Percentiles rank a stretch among this genome's conserved stretches.
These are phyloP conservation scores for Thielaviopsis punctulata DNA, from an alignment of 2,329 filamentous ascomycete species.

Conservation along the genomic window DNA sequence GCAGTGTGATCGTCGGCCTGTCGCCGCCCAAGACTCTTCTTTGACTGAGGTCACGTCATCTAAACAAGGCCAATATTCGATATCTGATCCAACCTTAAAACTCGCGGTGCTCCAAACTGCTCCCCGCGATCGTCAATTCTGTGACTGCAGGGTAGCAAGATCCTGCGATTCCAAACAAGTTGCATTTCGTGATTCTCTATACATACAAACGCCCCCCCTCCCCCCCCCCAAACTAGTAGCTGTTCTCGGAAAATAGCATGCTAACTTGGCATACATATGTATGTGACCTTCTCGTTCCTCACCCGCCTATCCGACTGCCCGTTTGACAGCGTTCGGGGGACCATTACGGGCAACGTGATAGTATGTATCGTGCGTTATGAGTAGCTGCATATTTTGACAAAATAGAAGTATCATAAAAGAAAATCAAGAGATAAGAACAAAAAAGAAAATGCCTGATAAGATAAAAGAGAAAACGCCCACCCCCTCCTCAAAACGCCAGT, in stretches of 20 bases:
- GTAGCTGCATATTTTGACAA: not conserved
- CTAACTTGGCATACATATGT: not conserved
- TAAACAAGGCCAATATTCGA: not conserved
- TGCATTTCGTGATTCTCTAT: not conserved
- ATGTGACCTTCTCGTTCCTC: not conserved
- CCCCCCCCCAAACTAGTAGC: not conserved
- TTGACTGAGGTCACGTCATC: not conserved
- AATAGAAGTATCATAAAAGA: not conserved
- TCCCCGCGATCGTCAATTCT: not conserved
- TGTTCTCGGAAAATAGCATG: not conserved
- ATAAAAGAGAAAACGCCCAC: not conserved
- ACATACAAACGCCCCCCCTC: too few relatives aligned
- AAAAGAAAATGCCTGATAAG: not conserved
- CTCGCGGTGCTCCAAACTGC: not conserved
- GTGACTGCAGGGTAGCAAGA: not conserved
- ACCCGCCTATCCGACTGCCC: not conserved
- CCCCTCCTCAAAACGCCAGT: constrained; percentile 1
- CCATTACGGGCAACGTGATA: not conserved
- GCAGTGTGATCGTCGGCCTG: not conserved
- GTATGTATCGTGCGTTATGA: not conserved
- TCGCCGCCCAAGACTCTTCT: not conserved
- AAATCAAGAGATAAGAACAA: not conserved
- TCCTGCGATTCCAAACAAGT: not conserved
- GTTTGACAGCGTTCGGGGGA: not conserved
- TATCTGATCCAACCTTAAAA: not conserved